These are phyloP conservation scores for Murraya koenigii DNA, from an alignment of 345 rosid species.

Conservation along the genomic window DNA sequence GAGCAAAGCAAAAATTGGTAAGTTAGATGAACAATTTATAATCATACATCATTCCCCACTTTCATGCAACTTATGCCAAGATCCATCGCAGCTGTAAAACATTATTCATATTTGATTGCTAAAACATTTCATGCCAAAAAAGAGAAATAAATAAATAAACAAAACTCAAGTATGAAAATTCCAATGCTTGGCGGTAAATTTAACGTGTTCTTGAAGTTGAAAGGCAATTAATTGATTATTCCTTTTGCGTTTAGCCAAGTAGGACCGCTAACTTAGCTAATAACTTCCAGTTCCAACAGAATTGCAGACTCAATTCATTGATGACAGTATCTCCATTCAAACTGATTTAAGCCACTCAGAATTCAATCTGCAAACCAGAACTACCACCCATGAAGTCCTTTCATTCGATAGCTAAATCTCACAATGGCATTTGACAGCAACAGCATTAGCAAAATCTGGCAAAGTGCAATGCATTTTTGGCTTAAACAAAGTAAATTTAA, in stretches of 20 bases:
- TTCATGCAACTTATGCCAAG: background rate
- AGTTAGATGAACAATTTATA: background rate
- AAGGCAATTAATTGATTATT: background rate
- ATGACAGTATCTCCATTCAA: background rate
- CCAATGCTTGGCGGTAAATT: background rate
- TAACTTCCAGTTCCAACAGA: background rate
- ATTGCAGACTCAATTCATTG: background rate
- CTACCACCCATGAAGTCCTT: background rate
- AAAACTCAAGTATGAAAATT: background rate
- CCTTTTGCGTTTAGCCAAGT: background rate
- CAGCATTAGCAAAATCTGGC: constrained; percentile 1
- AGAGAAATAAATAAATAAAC: no score
- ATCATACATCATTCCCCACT: background rate
- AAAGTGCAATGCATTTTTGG: constrained; percentile 1
- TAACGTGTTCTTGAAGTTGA: background rate
- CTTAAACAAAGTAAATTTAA: background rate
- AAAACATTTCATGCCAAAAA: background rate
- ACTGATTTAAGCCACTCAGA: background rate
- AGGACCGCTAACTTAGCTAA: background rate
- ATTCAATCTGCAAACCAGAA: background rate
- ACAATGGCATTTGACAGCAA: background rate
- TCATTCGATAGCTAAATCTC: background rate
- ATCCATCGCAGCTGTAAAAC: background rate
- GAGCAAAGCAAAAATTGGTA: constrained; percentile 6
- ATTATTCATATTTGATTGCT: background rate